Evolutionary conservation across 2,329 filamentous ascomycete species (phyloP).

Genomic region (Fusarium siculi): DNA sequence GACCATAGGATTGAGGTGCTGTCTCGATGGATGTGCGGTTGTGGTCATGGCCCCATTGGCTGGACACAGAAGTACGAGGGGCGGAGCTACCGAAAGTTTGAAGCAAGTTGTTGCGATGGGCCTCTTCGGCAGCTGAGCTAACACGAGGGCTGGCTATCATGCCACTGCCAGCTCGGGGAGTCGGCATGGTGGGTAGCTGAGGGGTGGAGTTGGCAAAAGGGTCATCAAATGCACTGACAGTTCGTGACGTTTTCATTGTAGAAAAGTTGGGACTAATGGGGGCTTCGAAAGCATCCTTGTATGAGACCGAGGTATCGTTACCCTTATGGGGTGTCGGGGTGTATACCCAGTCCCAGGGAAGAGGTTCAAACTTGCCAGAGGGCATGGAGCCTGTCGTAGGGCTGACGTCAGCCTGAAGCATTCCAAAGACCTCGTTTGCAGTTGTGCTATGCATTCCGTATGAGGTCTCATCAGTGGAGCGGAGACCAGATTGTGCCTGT

Average conservation of each 20-base stretch:
- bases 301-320: conserved; percentile 33
- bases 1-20: conserved; percentile 32
- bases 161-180: conserved; percentile 19
- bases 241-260: conserved; percentile 26
- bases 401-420: conserved; percentile 49
- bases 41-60: conserved; percentile 45
- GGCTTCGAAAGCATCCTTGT: conserved; percentile 43
- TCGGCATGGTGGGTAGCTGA: conserved; percentile 20
- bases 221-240: conserved; percentile 43
- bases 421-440: conserved; percentile 62
- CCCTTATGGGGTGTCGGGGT: conserved; percentile 48
- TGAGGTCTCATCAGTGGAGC: conserved; percentile 55
- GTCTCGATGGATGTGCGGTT: conserved; percentile 32
- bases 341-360: conserved; percentile 65
- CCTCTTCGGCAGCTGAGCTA: conserved; percentile 41
- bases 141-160: conserved; percentile 34
- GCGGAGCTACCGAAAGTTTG: conserved; percentile 48
- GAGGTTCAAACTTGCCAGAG: conserved; percentile 49
- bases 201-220: conserved; percentile 47
- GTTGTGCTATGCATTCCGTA: conserved; percentile 66
- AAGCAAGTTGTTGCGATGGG: conserved; percentile 50
- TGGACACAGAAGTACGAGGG: conserved; percentile 47
- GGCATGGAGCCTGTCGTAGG: conserved; percentile 43
- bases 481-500: conserved; percentile 44
- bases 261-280: conserved; percentile 41